phyloP scores from a whole-genome alignment of 2,329 filamentous ascomycete genomes.

The Phaeosphaeriaceae sp. region DNA sequence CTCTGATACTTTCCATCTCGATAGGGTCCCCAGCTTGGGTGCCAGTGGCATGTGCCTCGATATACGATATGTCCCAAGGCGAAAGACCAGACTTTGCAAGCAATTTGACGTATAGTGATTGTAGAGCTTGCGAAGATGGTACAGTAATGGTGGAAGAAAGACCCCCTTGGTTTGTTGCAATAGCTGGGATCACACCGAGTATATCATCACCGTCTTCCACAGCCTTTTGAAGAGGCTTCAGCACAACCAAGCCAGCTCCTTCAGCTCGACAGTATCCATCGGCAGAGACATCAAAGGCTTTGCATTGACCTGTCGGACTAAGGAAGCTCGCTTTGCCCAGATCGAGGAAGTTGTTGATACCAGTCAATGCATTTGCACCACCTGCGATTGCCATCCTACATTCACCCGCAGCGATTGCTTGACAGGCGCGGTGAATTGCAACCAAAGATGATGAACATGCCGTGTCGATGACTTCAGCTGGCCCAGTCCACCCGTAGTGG shows the following conservation, averaged over 20 bases:
- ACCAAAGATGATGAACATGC: constrained; percentile 45
- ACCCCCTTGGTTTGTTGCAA: constrained; percentile 20
- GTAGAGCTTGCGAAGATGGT: constrained; percentile 18
- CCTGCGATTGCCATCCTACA: constrained; percentile 45
- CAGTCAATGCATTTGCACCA: constrained; percentile 45
- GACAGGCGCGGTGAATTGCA: constrained; percentile 40
- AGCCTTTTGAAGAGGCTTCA: constrained; percentile 62
- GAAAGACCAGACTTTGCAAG: constrained; percentile 13
- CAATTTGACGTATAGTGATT: constrained; percentile 18
- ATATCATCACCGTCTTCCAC: constrained; percentile 59
- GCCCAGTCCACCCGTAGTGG: constrained; percentile 37
- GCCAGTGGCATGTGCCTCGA: constrained; percentile 28
- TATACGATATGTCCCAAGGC: constrained; percentile 15
- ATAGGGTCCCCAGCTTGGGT: constrained; percentile 24
- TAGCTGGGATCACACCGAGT: constrained; percentile 51
- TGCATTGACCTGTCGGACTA: constrained; percentile 57
- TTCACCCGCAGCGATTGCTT: constrained; percentile 36
- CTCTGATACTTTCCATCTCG: constrained; percentile 17
- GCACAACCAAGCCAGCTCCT: constrained; percentile 57
- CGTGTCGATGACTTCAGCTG: constrained; percentile 41
- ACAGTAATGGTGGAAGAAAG: constrained; percentile 21
- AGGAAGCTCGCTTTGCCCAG: constrained; percentile 52
- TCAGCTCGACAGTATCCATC: constrained; percentile 65
- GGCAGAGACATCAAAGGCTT: constrained; percentile 47
- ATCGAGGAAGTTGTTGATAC: constrained; percentile 39